Conservation (phyloP, 2,329 filamentous ascomycete genomes). For the Xylariaceae sp. region DNA sequence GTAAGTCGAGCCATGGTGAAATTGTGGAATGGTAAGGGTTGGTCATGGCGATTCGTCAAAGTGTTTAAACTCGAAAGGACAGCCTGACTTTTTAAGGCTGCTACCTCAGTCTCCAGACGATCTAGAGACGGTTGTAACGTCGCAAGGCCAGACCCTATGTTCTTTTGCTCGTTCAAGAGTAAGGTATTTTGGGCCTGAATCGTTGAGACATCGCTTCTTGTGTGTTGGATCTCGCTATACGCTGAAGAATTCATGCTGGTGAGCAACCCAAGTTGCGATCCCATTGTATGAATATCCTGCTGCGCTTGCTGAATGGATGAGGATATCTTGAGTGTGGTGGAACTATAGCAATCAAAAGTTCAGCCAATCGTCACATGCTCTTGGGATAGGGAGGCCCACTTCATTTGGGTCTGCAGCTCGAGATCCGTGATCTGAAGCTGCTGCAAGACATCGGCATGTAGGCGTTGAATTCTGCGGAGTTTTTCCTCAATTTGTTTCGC, state of each 20-base stretch:
- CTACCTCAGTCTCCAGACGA: no score
- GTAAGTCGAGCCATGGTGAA: neutral
- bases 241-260: neutral
- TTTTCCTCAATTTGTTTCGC: neutral
- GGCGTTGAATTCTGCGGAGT: neutral
- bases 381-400: no score
- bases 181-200: no score
- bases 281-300: neutral
- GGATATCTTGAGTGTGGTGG: neutral
- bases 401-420: neutral
- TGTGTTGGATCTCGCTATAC: neutral
- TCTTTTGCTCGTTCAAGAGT: neutral
- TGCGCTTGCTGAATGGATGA: neutral
- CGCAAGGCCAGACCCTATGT: neutral
- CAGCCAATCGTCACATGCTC: no score
- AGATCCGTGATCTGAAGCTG: neutral
- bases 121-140: neutral
- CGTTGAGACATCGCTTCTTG: neutral
- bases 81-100: no score
- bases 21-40: neutral
- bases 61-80: neutral
- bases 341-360: neutral
- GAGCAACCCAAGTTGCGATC: neutral
- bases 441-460: neutral
- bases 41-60: neutral